Evolutionary conservation across 1,139 yeast species (phyloP).

Genomic region (Saccharomyces pastorianus): DNA sequence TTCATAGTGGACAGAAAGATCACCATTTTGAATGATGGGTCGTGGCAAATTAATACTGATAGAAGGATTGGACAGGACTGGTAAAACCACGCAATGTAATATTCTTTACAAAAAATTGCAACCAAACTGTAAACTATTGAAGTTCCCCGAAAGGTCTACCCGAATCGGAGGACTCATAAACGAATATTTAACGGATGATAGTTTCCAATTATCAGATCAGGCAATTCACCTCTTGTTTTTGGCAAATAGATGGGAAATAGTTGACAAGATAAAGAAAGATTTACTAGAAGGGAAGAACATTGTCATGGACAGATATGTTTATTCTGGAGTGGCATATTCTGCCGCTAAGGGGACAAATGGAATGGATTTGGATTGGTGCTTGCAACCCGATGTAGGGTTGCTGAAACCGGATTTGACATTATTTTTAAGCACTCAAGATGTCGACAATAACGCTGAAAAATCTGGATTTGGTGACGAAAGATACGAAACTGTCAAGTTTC

Average conservation of each 20-base stretch:
- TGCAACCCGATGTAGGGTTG: constrained; percentile 71
- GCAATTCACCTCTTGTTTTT: constrained; percentile 81
- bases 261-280: constrained; percentile 38
- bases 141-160: constrained; percentile 85
- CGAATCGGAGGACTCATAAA: constrained; percentile 73
- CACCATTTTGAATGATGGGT: not conserved
- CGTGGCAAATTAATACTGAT: constrained; percentile 65
- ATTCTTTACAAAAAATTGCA: constrained; percentile 38
- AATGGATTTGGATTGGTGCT: constrained; percentile 65
- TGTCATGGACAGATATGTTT: constrained; percentile 78
- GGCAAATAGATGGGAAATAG: constrained; percentile 91
- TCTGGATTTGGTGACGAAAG: constrained; percentile 89
- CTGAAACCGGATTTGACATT: constrained; percentile 81
- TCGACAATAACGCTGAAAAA: constrained; percentile 44
- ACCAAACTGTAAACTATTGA: constrained; percentile 35
- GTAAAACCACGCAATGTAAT: constrained; percentile 82
- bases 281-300: constrained; percentile 51
- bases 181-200: constrained; percentile 51
- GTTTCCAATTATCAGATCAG: constrained; percentile 53
- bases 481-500: constrained; percentile 72
- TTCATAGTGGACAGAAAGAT: not conserved
- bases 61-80: constrained; percentile 93
- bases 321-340: constrained; percentile 89
- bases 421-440: constrained; percentile 56
- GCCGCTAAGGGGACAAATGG: constrained; percentile 57